A percentile compares a stretch with the other conserved stretches of the same genome.
These are phyloP conservation scores for Eruca vesicaria DNA, from an alignment of 441 rosid genomes.

Conservation along the genomic window DNA sequence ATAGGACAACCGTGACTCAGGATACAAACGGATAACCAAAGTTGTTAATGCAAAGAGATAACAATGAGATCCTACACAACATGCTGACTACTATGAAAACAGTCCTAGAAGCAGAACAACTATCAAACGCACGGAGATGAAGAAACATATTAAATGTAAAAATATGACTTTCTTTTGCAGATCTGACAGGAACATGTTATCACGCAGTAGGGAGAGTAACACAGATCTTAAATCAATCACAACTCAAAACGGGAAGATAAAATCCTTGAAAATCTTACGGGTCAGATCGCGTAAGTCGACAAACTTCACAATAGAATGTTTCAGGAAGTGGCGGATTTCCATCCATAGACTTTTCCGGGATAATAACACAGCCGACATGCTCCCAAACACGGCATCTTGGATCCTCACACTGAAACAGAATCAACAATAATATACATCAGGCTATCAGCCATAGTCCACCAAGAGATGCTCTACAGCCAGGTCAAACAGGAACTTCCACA, in stretches of 20 bases:
- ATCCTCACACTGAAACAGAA: slow-evolving; percentile 76
- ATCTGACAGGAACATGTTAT: too few relatives aligned
- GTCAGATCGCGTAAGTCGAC: slow-evolving; percentile 93
- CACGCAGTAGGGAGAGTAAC: neutral
- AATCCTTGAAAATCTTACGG: slow-evolving; percentile 64
- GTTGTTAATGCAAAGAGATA: neutral
- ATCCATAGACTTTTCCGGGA: slow-evolving; percentile 78
- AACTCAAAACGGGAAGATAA: neutral
- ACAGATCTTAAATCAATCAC: neutral
- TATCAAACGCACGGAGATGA: neutral
- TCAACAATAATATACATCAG: neutral
- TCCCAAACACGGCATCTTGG: slow-evolving; percentile 81
- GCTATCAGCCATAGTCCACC: neutral
- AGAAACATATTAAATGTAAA: neutral
- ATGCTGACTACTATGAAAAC: neutral
- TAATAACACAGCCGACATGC: slow-evolving; percentile 77
- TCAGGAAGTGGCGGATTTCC: slow-evolving; percentile 73
- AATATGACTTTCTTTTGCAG: too few relatives aligned
- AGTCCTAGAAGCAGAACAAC: neutral
- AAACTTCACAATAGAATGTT: slow-evolving; percentile 81
- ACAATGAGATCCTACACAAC: neutral
- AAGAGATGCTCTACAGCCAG: neutral
- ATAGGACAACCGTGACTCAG: slow-evolving; percentile 4
- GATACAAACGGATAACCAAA: neutral
- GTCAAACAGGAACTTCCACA: neutral